Conservation (phyloP, 352 stramenopile genomes). For the Halophytophthora batemanensis region DNA sequence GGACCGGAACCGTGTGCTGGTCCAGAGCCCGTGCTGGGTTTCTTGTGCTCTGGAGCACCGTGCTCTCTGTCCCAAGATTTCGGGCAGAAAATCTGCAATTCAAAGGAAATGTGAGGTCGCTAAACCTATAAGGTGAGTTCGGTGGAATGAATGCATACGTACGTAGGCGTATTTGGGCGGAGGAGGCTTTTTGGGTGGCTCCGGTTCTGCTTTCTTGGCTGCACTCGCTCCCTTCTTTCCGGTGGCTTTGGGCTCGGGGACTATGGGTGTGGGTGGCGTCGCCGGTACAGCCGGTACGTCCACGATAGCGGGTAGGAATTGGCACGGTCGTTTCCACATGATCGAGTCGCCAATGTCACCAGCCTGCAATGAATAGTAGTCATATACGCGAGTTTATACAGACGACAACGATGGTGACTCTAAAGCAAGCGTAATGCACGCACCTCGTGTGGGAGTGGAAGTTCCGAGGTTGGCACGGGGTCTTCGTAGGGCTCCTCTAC, state of each 20-base stretch:
- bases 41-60: slow-evolving; percentile 15
- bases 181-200: slow-evolving; percentile 38
- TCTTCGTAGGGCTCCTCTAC: slow-evolving; percentile 49
- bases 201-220: slow-evolving; percentile 31
- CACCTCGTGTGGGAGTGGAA: slow-evolving; percentile 28
- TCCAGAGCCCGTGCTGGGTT: neutral
- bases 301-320: slow-evolving; percentile 54
- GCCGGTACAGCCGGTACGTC: slow-evolving; percentile 20
- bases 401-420: neutral
- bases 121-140: neutral
- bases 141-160: slow-evolving; percentile 3
- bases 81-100: slow-evolving; percentile 23
- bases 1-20: neutral
- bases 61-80: slow-evolving; percentile 21
- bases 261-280: slow-evolving; percentile 10
- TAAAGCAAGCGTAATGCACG: neutral
- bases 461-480: slow-evolving; percentile 15
- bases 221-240: slow-evolving; percentile 16
- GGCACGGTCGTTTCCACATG: slow-evolving; percentile 58
- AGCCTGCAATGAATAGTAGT: neutral
- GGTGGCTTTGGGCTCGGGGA: slow-evolving; percentile 27
- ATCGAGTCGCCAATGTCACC: slow-evolving; percentile 10
- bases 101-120: neutral
- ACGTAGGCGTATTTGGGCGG: slow-evolving; percentile 47
- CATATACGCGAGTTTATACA: neutral